Conservation (phyloP, 2,329 filamentous ascomycete genomes). For the Fusarium coffeatum region DNA sequence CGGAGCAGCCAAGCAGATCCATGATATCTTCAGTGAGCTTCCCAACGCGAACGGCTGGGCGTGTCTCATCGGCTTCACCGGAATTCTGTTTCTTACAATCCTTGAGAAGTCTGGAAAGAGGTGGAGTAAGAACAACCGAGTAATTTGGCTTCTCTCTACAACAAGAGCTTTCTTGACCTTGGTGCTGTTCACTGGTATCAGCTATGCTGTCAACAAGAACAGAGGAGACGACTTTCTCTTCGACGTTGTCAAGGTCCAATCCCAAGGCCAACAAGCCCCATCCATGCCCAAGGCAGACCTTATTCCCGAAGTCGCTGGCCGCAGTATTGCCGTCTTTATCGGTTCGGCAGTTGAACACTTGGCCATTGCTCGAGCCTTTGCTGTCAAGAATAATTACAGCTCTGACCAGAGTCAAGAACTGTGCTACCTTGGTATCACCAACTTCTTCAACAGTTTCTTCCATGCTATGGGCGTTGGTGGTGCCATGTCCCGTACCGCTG, state of each 20-base stretch:
- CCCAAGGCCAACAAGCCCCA: constrained; percentile 65
- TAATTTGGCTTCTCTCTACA: constrained; percentile 68
- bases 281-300: constrained; percentile 60
- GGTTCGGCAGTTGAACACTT: constrained; percentile 72
- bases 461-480: constrained; percentile 72
- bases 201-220: constrained; percentile 70
- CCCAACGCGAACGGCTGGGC: constrained; percentile 68
- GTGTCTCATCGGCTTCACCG: constrained; percentile 68
- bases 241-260: constrained; percentile 67
- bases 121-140: constrained; percentile 68
- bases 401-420: constrained; percentile 75
- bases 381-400: constrained; percentile 69
- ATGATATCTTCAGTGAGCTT: constrained; percentile 67
- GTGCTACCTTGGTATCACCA: constrained; percentile 70
- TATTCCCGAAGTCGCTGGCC: constrained; percentile 63
- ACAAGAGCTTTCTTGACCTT: constrained; percentile 71
- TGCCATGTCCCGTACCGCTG: constrained; percentile 74
- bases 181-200: constrained; percentile 71
- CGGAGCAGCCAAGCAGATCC: constrained; percentile 67
- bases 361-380: constrained; percentile 73
- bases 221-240: constrained; percentile 59
- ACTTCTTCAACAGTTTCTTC: constrained; percentile 74
- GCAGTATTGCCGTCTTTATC: constrained; percentile 70
- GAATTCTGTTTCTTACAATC: constrained; percentile 65
- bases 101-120: constrained; percentile 69